phyloP scores from a whole-genome alignment of 805 yeast species.

The Cyberlindnera japonica region DNA sequence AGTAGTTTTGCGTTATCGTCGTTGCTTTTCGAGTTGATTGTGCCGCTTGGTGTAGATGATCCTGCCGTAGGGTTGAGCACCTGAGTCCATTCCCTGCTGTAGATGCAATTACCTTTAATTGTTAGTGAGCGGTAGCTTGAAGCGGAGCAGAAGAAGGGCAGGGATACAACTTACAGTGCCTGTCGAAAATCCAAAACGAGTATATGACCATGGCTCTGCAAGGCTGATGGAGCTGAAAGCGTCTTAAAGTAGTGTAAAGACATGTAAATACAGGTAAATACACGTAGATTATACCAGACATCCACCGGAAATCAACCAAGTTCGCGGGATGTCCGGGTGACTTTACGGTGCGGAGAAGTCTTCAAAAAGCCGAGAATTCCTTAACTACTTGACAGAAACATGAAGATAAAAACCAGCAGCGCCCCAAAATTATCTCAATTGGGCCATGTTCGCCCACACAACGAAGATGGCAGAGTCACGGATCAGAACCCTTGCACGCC shows the following conservation, averaged over 20 bases:
- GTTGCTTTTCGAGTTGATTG: conserved; percentile 50
- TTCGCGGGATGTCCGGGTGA: conserved; percentile 6
- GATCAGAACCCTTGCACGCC: background rate
- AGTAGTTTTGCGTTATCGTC: conserved; percentile 76
- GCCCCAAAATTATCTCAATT: too few relatives aligned
- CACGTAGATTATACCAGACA: too few relatives aligned
- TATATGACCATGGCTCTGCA: conserved; percentile 66
- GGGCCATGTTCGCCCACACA: background rate
- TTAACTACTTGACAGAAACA: too few relatives aligned
- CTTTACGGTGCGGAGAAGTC: background rate
- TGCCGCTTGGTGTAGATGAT: conserved; percentile 27
- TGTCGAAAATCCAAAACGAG: conserved; percentile 87
- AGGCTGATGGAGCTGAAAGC: too few relatives aligned
- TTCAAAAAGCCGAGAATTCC: background rate
- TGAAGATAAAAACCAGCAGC: too few relatives aligned
- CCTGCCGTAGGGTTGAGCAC: conserved; percentile 17
- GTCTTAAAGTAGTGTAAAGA: too few relatives aligned
- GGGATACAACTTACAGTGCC: conserved; percentile 64
- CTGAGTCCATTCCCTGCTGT: conserved; percentile 65
- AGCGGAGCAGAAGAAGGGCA: background rate
- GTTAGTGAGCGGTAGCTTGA: background rate
- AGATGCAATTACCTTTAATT: conserved; percentile 63
- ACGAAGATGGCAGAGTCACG: conserved; percentile 8
- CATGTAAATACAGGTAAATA: too few relatives aligned
- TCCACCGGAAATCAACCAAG: too few relatives aligned